phyloP scores from a whole-genome alignment of 345 rosid genomes.

The Isatis tinctoria region DNA sequence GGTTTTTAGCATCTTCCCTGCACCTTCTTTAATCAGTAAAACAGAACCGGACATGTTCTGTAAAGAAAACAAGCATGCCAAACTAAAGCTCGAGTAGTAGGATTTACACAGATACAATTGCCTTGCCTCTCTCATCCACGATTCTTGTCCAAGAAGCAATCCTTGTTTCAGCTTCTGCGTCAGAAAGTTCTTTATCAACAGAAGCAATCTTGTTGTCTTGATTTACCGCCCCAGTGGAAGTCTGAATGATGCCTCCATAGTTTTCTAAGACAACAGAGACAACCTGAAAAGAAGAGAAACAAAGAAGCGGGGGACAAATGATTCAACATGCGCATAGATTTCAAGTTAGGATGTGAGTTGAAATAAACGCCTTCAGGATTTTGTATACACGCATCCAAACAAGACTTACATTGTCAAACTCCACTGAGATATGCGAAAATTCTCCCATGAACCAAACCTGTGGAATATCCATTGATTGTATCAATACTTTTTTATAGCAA shows the following conservation, averaged over 20 bases:
- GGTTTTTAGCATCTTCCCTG: slow-evolving; percentile 55
- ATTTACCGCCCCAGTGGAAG: slow-evolving; percentile 16
- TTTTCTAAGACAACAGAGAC: slow-evolving; percentile 71
- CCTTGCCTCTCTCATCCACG: slow-evolving; percentile 61
- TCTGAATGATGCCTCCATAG: slow-evolving; percentile 35
- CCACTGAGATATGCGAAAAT: slow-evolving; percentile 61
- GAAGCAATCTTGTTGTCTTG: slow-evolving; percentile 29
- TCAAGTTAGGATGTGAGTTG: not conserved
- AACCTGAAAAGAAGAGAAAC: slow-evolving; percentile 38
- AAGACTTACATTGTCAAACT: slow-evolving; percentile 64
- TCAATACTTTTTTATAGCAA: not conserved
- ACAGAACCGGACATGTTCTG: not conserved
- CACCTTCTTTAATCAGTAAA: not conserved
- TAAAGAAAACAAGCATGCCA: not conserved
- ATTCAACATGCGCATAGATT: not conserved
- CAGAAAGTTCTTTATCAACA: slow-evolving; percentile 27
- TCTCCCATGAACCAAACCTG: slow-evolving; percentile 86
- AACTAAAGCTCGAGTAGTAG: slow-evolving; percentile 23
- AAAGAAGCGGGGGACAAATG: not conserved
- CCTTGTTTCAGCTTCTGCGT: slow-evolving; percentile 37
- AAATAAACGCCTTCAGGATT: not conserved
- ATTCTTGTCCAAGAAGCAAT: slow-evolving; percentile 59
- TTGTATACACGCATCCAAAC: not conserved
- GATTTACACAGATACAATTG: slow-evolving; percentile 48
- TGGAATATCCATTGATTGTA: not conserved